Percentiles rank a stretch among this genome's conserved stretches.
phyloP scores from a whole-genome alignment of 306 rosid species.

The Trichosanthes truncata region DNA sequence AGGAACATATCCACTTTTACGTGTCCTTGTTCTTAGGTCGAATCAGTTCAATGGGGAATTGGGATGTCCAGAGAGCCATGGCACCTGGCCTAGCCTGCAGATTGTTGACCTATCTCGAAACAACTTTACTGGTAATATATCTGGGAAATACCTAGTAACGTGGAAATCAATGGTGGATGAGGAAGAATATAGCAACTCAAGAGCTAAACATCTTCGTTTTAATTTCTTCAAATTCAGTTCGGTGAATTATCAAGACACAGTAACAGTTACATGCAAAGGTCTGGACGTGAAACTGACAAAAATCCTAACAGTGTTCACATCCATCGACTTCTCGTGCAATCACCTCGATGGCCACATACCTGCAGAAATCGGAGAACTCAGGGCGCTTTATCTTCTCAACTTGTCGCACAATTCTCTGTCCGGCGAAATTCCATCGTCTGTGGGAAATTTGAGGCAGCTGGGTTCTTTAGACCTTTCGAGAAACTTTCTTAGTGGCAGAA shows the following conservation, averaged over 20 bases:
- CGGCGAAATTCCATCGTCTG: constrained; percentile 20
- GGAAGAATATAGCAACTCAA: neutral
- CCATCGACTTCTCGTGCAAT: constrained; percentile 2
- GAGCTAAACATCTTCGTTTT: constrained; percentile 13
- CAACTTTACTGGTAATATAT: constrained; percentile 17
- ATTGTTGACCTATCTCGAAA: constrained; percentile 27
- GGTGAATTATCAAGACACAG: constrained; percentile 15
- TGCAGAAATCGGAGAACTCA: neutral
- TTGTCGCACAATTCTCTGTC: neutral
- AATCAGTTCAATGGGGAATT: constrained; percentile 8
- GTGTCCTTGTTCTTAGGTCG: constrained; percentile 26
- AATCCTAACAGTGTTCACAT: constrained; percentile 19
- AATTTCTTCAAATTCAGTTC: neutral
- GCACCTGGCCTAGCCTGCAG: constrained; percentile 24
- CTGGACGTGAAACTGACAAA: constrained; percentile 11
- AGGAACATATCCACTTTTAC: constrained; percentile 14
- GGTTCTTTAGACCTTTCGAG: constrained; percentile 32
- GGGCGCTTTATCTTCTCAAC: neutral
- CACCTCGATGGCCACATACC: neutral
- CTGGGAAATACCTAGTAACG: neutral
- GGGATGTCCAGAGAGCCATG: neutral
- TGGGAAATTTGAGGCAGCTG: constrained; percentile 12
- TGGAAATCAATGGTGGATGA: constrained; percentile 19
- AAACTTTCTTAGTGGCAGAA: constrained; percentile 11
- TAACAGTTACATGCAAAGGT: constrained; percentile 23